Conservation (phyloP, 2,329 filamentous ascomycete species). For the Fusarium goolgardi region DNA sequence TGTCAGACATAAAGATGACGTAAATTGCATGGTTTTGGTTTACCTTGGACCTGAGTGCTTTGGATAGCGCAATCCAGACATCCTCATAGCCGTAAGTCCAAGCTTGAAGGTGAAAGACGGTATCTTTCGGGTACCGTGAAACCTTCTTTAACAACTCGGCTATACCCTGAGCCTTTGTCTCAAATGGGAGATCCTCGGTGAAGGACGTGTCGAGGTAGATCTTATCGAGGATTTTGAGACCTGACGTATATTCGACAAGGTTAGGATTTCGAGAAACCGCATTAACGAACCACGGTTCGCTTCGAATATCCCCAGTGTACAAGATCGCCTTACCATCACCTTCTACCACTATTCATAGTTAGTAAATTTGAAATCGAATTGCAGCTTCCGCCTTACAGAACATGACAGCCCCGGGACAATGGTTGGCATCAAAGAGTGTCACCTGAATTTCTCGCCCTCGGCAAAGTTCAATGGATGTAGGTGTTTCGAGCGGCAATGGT, state of each 20-base stretch:
- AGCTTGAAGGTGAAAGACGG: conserved; percentile 83
- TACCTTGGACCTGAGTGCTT: conserved; percentile 73
- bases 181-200: conserved; percentile 59
- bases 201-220: conserved; percentile 94
- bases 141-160: conserved; percentile 78
- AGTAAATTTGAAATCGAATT: not conserved
- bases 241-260: conserved; percentile 77
- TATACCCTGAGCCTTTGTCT: conserved; percentile 79
- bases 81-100: conserved; percentile 95
- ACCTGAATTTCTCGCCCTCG: conserved; percentile 78
- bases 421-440: conserved; percentile 90
- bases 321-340: conserved; percentile 76
- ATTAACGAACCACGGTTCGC: conserved; percentile 88
- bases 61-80: conserved; percentile 85
- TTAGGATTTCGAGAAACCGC: conserved; percentile 76
- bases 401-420: conserved; percentile 91
- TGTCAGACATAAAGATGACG: conserved; percentile 6
- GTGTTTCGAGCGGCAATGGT: conserved; percentile 83
- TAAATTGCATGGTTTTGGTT: not conserved
- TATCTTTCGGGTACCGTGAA: conserved; percentile 74
- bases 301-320: conserved; percentile 90
- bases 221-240: conserved; percentile 76
- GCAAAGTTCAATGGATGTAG: conserved; percentile 78
- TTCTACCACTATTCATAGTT: conserved; percentile 72
- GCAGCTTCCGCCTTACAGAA: conserved; percentile 65